phyloP scores from a whole-genome alignment of 1,139 yeast species.

The Geotrichum klebahnii region DNA sequence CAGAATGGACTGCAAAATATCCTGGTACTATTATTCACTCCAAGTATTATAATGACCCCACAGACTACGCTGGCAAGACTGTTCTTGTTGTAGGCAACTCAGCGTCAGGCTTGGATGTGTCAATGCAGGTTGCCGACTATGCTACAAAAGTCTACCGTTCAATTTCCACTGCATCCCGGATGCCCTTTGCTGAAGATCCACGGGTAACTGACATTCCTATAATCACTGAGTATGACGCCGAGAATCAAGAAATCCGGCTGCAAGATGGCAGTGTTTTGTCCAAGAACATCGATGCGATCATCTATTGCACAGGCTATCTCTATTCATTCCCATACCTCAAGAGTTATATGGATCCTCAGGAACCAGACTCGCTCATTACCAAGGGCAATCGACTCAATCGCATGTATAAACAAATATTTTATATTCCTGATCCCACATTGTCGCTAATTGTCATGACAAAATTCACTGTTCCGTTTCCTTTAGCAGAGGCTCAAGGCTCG shows the following conservation, averaged over 20 bases:
- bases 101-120: conserved; percentile 59
- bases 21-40: conserved; percentile 56
- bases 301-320: conserved; percentile 64
- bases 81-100: conserved; percentile 60
- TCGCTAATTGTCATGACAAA: conserved; percentile 52
- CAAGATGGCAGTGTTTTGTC: conserved; percentile 27
- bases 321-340: conserved; percentile 48
- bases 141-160: conserved; percentile 48
- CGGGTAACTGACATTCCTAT: conserved; percentile 44
- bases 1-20: conserved; percentile 45
- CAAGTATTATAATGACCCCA: conserved; percentile 53
- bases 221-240: conserved; percentile 39
- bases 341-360: conserved; percentile 15
- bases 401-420: conserved; percentile 52
- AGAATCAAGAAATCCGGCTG: conserved; percentile 20
- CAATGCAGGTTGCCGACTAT: conserved; percentile 47
- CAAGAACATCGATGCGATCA: conserved; percentile 48
- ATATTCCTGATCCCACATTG: conserved; percentile 53
- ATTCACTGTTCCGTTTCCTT: conserved; percentile 55
- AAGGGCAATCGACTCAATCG: conserved; percentile 48
- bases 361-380: conserved; percentile 39
- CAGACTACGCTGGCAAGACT: conserved; percentile 41
- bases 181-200: conserved; percentile 30
- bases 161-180: conserved; percentile 32
- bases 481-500: conserved; percentile 57